phyloP scores from a whole-genome alignment of 768 basidiomycete species.

The Scleroderma citrinum region DNA sequence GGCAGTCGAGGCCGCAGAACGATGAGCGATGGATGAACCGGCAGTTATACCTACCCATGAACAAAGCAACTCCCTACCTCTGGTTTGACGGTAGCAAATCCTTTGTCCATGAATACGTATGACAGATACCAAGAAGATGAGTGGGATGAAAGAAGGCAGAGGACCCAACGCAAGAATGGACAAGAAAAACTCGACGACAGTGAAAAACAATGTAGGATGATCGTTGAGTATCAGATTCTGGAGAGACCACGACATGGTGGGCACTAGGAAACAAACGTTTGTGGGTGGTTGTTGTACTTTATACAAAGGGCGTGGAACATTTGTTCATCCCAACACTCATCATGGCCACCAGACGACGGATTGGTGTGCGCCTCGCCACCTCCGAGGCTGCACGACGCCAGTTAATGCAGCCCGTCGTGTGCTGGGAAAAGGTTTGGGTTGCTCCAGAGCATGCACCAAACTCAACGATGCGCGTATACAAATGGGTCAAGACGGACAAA shows the following conservation, averaged over 20 bases:
- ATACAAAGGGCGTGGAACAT: neutral
- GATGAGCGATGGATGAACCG: conserved; percentile 38
- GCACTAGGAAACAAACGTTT: too few relatives aligned
- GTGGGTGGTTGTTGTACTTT: too few relatives aligned
- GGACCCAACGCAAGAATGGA: conserved; percentile 25
- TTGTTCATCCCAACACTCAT: neutral
- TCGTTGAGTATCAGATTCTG: conserved; percentile 19
- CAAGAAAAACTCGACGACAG: conserved; percentile 15
- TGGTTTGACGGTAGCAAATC: conserved; percentile 22
- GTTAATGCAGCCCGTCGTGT: conserved; percentile 85
- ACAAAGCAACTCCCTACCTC: conserved; percentile 25
- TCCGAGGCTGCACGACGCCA: conserved; percentile 78
- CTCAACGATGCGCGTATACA: conserved; percentile 59
- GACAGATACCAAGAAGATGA: conserved; percentile 22
- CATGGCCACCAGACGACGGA: conserved; percentile 72
- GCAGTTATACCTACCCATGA: conserved; percentile 34
- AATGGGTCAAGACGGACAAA: conserved; percentile 80
- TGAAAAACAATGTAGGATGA: conserved; percentile 22
- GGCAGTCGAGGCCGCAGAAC: conserved; percentile 43
- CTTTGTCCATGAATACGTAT: conserved; percentile 29
- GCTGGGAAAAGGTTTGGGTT: conserved; percentile 79
- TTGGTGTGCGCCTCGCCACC: conserved; percentile 69
- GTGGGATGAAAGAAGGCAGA: conserved; percentile 28
- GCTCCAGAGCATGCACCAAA: conserved; percentile 50
- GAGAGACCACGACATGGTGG: conserved; percentile 1